Conservation (phyloP, 2,329 filamentous ascomycete genomes). For the Fusarium musae region DNA sequence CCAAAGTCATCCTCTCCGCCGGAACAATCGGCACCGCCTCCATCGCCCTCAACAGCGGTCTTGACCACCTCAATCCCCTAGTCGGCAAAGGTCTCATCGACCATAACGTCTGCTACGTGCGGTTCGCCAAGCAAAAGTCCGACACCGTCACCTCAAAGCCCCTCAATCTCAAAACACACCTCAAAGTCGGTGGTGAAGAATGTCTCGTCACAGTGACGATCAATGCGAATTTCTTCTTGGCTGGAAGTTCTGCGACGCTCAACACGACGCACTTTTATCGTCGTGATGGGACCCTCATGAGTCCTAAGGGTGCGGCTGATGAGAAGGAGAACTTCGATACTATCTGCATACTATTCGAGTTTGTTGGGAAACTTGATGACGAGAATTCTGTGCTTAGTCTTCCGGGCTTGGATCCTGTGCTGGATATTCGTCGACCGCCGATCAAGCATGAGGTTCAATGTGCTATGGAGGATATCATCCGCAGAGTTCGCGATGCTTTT, state of each 20-base stretch:
- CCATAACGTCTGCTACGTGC: slow-evolving; percentile 30
- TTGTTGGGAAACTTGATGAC: slow-evolving; percentile 4
- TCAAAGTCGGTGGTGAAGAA: slow-evolving; percentile 8
- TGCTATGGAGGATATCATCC: slow-evolving; percentile 17
- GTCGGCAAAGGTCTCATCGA: slow-evolving; percentile 29
- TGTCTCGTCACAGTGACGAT: slow-evolving; percentile 30
- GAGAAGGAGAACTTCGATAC: slow-evolving; percentile 28
- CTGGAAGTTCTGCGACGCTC: slow-evolving; percentile 27
- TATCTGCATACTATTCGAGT: slow-evolving; percentile 30
- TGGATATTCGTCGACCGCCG: slow-evolving; percentile 9
- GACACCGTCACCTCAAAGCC: slow-evolving; percentile 15
- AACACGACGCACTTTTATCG: slow-evolving; percentile 28
- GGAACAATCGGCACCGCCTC: slow-evolving; percentile 31
- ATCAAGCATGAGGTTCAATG: slow-evolving; percentile 17
- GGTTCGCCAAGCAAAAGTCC: slow-evolving; percentile 27
- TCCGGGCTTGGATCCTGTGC: slow-evolving; percentile 13
- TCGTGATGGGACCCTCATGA: slow-evolving; percentile 4
- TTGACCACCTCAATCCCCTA: slow-evolving; percentile 2
- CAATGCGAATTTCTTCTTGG: slow-evolving; percentile 34
- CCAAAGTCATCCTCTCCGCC: slow-evolving; percentile 19
- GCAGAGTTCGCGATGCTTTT: background rate
- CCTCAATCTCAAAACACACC: slow-evolving; percentile 24
- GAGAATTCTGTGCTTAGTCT: slow-evolving; percentile 22
- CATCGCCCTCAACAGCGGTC: slow-evolving; percentile 28
- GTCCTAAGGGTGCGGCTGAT: slow-evolving; percentile 2